Conservation (phyloP, 805 yeast genomes). For the Ogataea pilisensis region DNA sequence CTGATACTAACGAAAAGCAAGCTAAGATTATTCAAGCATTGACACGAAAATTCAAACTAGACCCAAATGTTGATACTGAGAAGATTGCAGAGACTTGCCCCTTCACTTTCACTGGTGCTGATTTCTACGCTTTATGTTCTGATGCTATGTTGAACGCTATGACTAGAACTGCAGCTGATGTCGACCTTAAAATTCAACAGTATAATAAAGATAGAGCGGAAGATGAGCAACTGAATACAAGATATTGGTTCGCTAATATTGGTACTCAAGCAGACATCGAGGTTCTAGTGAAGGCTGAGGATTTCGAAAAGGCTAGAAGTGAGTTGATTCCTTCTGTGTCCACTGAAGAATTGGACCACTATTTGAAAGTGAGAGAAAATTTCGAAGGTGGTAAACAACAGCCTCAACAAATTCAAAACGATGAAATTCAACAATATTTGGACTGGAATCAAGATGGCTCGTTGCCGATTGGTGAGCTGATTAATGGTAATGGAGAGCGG, state of each 20-base stretch:
- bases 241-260: slow-evolving; percentile 88
- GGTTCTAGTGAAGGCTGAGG: slow-evolving; percentile 66
- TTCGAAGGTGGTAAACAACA: slow-evolving; percentile 66
- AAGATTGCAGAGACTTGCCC: slow-evolving; percentile 69
- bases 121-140: slow-evolving; percentile 91
- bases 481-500: not conserved
- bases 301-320: slow-evolving; percentile 70
- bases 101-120: slow-evolving; percentile 95
- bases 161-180: slow-evolving; percentile 79
- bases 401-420: not conserved
- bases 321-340: slow-evolving; percentile 84
- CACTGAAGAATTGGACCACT: slow-evolving; percentile 80
- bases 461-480: not conserved
- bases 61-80: slow-evolving; percentile 53
- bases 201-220: slow-evolving; percentile 39
- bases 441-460: slow-evolving; percentile 2
- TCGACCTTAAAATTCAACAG: slow-evolving; percentile 57
- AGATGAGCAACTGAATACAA: slow-evolving; percentile 50
- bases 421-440: not conserved
- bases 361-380: slow-evolving; percentile 68
- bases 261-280: slow-evolving; percentile 63
- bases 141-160: slow-evolving; percentile 96
- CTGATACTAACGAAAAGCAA: slow-evolving; percentile 89
- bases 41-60: slow-evolving; percentile 73
- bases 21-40: slow-evolving; percentile 80